These are phyloP conservation scores for Rhizodiscina lignyota DNA, from an alignment of 495 filamentous ascomycete genomes.

Conservation along the genomic window DNA sequence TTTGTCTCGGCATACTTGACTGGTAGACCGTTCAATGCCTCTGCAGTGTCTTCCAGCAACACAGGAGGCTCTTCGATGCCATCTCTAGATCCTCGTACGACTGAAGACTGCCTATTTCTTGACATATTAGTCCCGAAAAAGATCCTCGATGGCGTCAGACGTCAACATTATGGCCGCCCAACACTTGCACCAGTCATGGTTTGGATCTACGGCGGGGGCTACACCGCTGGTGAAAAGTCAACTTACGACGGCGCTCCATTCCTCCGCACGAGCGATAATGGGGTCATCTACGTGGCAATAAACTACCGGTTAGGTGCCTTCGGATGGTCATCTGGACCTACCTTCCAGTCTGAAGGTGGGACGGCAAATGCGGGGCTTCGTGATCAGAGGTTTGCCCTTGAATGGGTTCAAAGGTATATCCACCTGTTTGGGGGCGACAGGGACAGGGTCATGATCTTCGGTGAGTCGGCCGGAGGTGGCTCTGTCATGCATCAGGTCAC, in stretches of 20 bases:
- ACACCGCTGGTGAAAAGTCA: constrained; percentile 15
- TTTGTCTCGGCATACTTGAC: constrained; percentile 22
- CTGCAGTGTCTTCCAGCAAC: constrained; percentile 13
- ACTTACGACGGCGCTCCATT: constrained; percentile 11
- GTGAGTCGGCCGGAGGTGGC: constrained; percentile 52
- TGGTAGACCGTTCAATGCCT: constrained; percentile 17
- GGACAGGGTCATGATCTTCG: constrained; percentile 43
- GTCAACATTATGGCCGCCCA: constrained; percentile 5
- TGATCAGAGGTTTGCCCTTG: constrained; percentile 51
- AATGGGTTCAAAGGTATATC: constrained; percentile 60
- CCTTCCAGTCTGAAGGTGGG: constrained; percentile 28
- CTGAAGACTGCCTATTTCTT: constrained; percentile 42
- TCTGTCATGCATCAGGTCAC: constrained; percentile 50
- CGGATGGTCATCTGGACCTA: constrained; percentile 38
- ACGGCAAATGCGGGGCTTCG: constrained; percentile 45
- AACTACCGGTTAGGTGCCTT: constrained; percentile 41
- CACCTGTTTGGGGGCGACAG: constrained; percentile 53
- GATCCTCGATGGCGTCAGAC: constrained; percentile 13
- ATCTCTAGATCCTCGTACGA: constrained; percentile 28
- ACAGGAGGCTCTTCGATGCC: constrained; percentile 9
- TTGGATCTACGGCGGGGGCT: constrained; percentile 22
- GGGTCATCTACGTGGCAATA: constrained; percentile 18
- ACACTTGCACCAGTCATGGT: constrained; percentile 18
- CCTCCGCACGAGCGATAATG: constrained; percentile 5
- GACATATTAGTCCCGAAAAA: constrained; percentile 22